Base-by-base conservation (phyloP, 331 rosid species). In the Acacia concinna region DNA sequence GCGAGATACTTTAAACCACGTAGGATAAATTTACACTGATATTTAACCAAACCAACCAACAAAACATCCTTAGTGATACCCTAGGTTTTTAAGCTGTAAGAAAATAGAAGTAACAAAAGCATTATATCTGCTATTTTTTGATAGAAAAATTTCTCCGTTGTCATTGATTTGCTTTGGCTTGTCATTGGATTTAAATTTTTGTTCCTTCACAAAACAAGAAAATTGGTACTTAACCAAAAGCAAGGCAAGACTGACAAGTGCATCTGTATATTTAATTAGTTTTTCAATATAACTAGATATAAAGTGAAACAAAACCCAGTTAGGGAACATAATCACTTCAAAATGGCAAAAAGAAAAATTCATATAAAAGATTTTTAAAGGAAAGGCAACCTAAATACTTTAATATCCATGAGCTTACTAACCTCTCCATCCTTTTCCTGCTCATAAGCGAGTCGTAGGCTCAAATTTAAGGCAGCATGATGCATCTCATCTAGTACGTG, bases 401-500 rank as follows among this genome's bases (percentile, higher is more conserved):
- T 35, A 21, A n/a, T 59, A 25, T 59, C 44, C 18, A 17, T 76
- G 20, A 67, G 73, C 78, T 44, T 0, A 82, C 93, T 54, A 6
- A 94, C 99, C 96, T 91, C 99, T 65, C 81, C 87, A 62, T 82
- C 82, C 74, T 89, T 86, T 77, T 91, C 96, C 65, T 72, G 83
- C 87, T 92, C 97, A 57, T 80, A 83, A 66, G 86, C 86, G 64
- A 82, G 73, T 82, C 97, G 86, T 47, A 72, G 81, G 83, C 84
- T 84, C 88, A 95, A 85, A 85, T 95, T 95, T 83, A 89, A 86
- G 75, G 98, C 96, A 25, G 97, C 94, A 46, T 93, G 97, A 82
- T 86, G 86, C 97, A 95, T 89, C 90, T 95, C 99, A 76, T 91
- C 98, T 40, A 93, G 86, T 51, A 88, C 96, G 79, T 85, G 85